Evolutionary conservation across 2,329 filamentous ascomycete genomes (phyloP).

Genomic region (Apiospora malaysiana): DNA sequence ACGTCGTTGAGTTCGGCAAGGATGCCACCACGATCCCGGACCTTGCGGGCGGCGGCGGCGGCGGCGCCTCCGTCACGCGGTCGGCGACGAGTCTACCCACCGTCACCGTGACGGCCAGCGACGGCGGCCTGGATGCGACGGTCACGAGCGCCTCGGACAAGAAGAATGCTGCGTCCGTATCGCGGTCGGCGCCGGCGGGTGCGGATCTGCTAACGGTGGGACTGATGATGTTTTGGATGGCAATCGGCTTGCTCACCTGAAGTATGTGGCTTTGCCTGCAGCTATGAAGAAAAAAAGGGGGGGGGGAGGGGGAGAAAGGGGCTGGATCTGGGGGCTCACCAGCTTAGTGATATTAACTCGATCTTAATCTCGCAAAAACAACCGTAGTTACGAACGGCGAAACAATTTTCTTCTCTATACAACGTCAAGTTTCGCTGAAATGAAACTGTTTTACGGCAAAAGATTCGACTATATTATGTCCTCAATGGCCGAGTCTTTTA

Average conservation of each 20-base stretch:
- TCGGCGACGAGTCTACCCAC: constrained; percentile 30
- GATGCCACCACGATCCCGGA: constrained; percentile 47
- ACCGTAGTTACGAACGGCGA: too few relatives aligned
- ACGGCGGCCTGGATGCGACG: constrained; percentile 24
- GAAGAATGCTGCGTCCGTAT: too few relatives aligned
- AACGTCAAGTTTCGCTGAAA: too few relatives aligned
- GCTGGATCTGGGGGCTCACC: not conserved
- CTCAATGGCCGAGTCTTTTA: too few relatives aligned
- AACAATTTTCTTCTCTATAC: too few relatives aligned
- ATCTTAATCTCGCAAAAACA: too few relatives aligned
- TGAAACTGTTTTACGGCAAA: too few relatives aligned
- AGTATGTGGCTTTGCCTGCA: not conserved
- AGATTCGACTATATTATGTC: too few relatives aligned
- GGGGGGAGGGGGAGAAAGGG: not conserved
- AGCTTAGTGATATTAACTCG: too few relatives aligned
- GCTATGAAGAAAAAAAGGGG: not conserved
- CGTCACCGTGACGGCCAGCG: constrained; percentile 26
- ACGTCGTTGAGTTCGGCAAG: constrained; percentile 53
- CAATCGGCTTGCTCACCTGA: not conserved
- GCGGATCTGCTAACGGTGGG: not conserved
- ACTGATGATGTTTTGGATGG: not conserved
- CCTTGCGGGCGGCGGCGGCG: constrained; percentile 50
- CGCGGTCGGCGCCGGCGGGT: constrained; percentile 26
- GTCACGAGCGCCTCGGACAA: constrained; percentile 28
- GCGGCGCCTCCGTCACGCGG: constrained; percentile 36